Percentiles rank a stretch among this genome's conserved stretches.
Conservation (phyloP, 2,329 filamentous ascomycete genomes). For the Scortechinia acanthostroma region DNA sequence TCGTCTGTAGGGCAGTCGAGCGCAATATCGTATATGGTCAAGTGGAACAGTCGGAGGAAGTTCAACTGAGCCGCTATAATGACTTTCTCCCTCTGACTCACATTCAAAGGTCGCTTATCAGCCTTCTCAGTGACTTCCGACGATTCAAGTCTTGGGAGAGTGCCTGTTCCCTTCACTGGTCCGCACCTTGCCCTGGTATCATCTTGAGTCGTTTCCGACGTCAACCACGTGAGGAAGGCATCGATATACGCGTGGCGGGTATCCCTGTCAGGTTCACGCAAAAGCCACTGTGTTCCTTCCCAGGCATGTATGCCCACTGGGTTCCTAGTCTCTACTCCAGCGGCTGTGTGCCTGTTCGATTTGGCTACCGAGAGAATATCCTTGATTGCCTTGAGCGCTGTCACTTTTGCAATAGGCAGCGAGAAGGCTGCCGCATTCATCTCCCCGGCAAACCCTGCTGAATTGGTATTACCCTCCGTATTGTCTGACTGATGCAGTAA, state of each 20-base stretch:
- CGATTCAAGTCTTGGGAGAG: conserved; percentile 9
- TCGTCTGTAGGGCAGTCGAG: conserved; percentile 68
- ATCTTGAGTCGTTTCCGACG: conserved; percentile 64
- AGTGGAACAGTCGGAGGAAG: conserved; percentile 76
- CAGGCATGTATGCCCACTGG: conserved; percentile 75
- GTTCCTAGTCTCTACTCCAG: conserved; percentile 62
- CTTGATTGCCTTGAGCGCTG: conserved; percentile 73
- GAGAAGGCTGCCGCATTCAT: conserved; percentile 33
- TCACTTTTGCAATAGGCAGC: conserved; percentile 44
- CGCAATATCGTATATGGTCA: conserved; percentile 83
- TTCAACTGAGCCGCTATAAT: conserved; percentile 47
- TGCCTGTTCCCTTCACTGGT: conserved; percentile 25
- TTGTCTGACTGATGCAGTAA: conserved; percentile 31
- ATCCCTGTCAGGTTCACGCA: conserved; percentile 70
- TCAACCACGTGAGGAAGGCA: conserved; percentile 76
- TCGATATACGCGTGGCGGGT: conserved; percentile 83
- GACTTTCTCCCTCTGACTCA: conserved; percentile 42
- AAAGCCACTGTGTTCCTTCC: conserved; percentile 93
- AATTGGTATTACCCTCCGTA: conserved; percentile 34
- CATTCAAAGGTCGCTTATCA: background rate
- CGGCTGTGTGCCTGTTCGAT: conserved; percentile 47
- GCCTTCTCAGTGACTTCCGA: conserved; percentile 7
- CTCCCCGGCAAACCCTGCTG: conserved; percentile 17
- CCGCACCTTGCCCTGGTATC: conserved; percentile 43
- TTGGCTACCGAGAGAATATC: conserved; percentile 79